Conservation (phyloP, 805 yeast species). For the Kregervanrija pseudodelftensis region DNA sequence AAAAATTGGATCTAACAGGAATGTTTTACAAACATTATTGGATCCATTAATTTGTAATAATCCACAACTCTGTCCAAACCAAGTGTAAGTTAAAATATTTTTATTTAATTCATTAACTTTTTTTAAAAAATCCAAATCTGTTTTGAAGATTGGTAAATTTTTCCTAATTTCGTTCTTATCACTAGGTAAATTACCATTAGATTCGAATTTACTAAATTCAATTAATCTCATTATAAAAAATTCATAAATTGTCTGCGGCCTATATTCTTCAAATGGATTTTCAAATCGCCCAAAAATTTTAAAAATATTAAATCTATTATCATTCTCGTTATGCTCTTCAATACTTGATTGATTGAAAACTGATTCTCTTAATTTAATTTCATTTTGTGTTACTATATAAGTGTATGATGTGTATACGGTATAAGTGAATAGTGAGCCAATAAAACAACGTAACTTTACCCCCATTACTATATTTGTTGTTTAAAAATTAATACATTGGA, state of each 20-base stretch:
- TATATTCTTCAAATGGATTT: constrained; percentile 85
- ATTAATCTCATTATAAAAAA: constrained; percentile 65
- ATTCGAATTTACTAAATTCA: constrained; percentile 54
- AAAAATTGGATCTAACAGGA: constrained; percentile 84
- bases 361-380: constrained; percentile 40
- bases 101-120: constrained; percentile 15
- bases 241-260: constrained; percentile 85
- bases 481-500: not conserved
- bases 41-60: constrained; percentile 51
- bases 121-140: constrained; percentile 40
- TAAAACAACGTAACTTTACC: constrained; percentile 19
- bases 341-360: not conserved
- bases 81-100: constrained; percentile 57
- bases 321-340: constrained; percentile 1
- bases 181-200: constrained; percentile 51
- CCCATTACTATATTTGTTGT: constrained; percentile 1
- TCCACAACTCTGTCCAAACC: constrained; percentile 93
- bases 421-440: constrained; percentile 43
- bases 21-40: constrained; percentile 41
- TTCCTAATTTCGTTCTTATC: constrained; percentile 41
- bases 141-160: constrained; percentile 52
- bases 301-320: constrained; percentile 36
- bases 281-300: constrained; percentile 73
- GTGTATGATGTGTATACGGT: constrained; percentile 61
- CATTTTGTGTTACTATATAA: constrained; percentile 44